phyloP scores from a whole-genome alignment of 768 basidiomycete species.

The Suillus subluteus region DNA sequence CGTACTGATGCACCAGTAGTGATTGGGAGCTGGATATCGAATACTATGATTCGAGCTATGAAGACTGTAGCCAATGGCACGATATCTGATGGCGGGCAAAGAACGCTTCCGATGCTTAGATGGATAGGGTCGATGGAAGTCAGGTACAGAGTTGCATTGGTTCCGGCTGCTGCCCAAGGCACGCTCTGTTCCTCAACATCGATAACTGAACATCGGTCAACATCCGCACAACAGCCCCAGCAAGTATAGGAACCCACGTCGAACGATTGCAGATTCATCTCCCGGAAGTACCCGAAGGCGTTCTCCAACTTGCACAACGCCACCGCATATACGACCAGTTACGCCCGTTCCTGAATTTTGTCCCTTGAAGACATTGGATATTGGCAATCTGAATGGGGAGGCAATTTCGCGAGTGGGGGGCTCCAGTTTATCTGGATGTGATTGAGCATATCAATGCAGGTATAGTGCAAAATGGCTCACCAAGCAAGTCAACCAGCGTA shows the following conservation, averaged over 20 bases:
- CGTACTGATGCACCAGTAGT: conserved; percentile 83
- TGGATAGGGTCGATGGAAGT: conserved; percentile 85
- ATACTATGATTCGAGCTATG: conserved; percentile 87
- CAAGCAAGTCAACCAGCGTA: conserved; percentile 81
- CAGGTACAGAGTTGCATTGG: conserved; percentile 86
- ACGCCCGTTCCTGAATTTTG: conserved; percentile 79
- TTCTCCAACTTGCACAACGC: conserved; percentile 93
- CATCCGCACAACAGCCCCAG: not conserved
- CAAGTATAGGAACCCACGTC: conserved; percentile 44
- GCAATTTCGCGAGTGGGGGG: conserved; percentile 80
- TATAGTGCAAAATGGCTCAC: conserved; percentile 41
- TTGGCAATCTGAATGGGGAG: conserved; percentile 80
- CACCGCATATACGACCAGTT: conserved; percentile 82
- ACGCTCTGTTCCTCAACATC: conserved; percentile 78
- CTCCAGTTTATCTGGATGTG: conserved; percentile 69
- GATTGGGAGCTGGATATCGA: conserved; percentile 90
- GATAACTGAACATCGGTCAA: conserved; percentile 58
- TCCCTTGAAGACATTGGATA: conserved; percentile 95
- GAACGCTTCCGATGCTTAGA: conserved; percentile 84
- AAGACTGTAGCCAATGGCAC: conserved; percentile 81
- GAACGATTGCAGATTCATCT: conserved; percentile 85
- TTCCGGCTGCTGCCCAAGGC: conserved; percentile 89
- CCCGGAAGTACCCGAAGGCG: conserved; percentile 85
- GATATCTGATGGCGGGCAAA: conserved; percentile 73
- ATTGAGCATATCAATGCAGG: conserved; percentile 1